These are phyloP conservation scores for Phytophthora megakarya DNA, from an alignment of 352 stramenopile genomes.

Conservation along the genomic window DNA sequence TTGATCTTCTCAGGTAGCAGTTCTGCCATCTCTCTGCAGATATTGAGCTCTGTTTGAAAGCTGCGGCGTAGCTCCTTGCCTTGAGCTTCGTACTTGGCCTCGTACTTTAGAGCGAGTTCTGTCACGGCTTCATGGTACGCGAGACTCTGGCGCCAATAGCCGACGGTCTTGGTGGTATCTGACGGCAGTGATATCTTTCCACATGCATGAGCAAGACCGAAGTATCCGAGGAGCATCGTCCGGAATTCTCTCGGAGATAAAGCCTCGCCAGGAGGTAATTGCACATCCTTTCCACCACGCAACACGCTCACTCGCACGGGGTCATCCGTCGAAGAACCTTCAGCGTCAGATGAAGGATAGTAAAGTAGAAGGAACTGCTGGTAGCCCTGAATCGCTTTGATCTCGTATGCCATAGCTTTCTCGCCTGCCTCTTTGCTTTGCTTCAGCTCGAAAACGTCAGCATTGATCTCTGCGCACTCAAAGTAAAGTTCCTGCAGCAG, in stretches of 20 bases:
- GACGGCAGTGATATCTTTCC: conserved; percentile 53
- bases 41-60: conserved; percentile 58
- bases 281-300: conserved; percentile 34
- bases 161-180: conserved; percentile 56
- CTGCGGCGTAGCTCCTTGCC: conserved; percentile 32
- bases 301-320: conserved; percentile 36
- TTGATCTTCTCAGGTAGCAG: conserved; percentile 83
- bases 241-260: conserved; percentile 49
- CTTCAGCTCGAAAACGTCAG: conserved; percentile 71
- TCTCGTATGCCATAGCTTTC: conserved; percentile 54
- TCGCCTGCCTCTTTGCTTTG: conserved; percentile 39
- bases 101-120: conserved; percentile 46
- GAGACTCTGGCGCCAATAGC: conserved; percentile 64
- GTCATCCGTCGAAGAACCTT: conserved; percentile 11
- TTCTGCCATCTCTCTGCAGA: conserved; percentile 67
- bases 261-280: conserved; percentile 33
- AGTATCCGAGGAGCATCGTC: conserved; percentile 59
- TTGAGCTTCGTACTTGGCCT: conserved; percentile 28
- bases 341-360: conserved; percentile 37
- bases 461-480: conserved; percentile 63
- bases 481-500: conserved; percentile 74
- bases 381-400: conserved; percentile 75
- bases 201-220: conserved; percentile 64
- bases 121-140: conserved; percentile 56
- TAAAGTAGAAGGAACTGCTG: conserved; percentile 75